Evolutionary conservation across 805 yeast species (phyloP).

Genomic region (Peterozyma xylosa): DNA sequence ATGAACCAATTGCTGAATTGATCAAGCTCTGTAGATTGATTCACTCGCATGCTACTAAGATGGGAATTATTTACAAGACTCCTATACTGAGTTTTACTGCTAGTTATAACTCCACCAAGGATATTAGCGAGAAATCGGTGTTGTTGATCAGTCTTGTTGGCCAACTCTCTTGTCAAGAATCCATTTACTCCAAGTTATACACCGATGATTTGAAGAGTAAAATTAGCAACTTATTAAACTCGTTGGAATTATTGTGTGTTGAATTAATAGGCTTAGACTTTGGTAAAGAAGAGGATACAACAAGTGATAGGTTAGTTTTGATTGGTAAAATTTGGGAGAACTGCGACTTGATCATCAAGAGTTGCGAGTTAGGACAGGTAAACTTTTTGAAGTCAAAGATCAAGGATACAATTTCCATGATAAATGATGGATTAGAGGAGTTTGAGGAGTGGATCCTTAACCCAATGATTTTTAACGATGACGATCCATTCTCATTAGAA

Average conservation of each 20-base stretch:
- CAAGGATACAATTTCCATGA: constrained; percentile 32
- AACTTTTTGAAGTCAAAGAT: constrained; percentile 44
- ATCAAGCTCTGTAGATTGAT: constrained; percentile 50
- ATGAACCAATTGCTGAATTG: constrained; percentile 47
- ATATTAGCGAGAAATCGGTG: constrained; percentile 35
- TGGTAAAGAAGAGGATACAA: constrained; percentile 15
- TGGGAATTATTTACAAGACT: constrained; percentile 64
- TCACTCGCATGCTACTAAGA: constrained; percentile 71
- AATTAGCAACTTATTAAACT: constrained; percentile 11
- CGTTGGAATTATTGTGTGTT: constrained; percentile 11
- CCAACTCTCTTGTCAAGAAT: constrained; percentile 27
- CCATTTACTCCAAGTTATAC: constrained; percentile 23
- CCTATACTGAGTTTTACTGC: constrained; percentile 39
- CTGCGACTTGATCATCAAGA: constrained; percentile 40
- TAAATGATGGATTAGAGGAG: constrained; percentile 61
- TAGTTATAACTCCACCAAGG: constrained; percentile 40
- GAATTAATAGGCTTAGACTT: constrained; percentile 17
- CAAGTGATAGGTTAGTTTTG: constrained; percentile 40
- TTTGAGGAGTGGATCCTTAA: constrained; percentile 62
- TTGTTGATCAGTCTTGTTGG: constrained; percentile 37
- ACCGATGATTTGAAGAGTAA: constrained; percentile 21
- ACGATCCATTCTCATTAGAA: constrained; percentile 45
- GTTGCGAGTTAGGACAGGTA: constrained; percentile 41
- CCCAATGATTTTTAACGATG: constrained; percentile 38
- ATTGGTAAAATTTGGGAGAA: constrained; percentile 70